phyloP scores from a whole-genome alignment of 2,329 filamentous ascomycete species.

The Magnaporthiopsis rhizophila region DNA sequence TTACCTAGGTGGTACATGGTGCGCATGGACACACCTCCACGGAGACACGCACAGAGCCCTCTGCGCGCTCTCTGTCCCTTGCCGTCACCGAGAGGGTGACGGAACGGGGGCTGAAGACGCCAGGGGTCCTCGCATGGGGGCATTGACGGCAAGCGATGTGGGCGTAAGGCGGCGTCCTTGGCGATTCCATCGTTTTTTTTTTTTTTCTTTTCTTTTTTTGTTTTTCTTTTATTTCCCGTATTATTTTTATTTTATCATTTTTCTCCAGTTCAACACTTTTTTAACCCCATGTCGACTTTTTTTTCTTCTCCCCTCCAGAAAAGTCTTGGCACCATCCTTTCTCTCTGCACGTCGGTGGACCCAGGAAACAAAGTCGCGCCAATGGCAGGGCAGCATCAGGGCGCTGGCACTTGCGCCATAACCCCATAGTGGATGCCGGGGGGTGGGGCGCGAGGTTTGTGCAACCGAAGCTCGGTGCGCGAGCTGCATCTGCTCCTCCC shows the following conservation, averaged over 20 bases:
- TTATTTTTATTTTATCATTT: neutral
- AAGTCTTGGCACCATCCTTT: neutral
- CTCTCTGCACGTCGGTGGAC: neutral
- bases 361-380: neutral
- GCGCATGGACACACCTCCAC: neutral
- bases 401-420: neutral
- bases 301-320: neutral
- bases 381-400: neutral
- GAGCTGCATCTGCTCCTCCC: neutral
- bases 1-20: neutral
- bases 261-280: neutral
- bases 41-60: neutral
- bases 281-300: neutral
- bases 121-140: neutral
- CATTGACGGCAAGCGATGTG: neutral
- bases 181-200: neutral
- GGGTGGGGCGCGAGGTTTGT: neutral
- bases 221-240: neutral
- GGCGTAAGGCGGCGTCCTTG: neutral
- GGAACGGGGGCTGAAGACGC: neutral
- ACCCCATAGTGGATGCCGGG: neutral
- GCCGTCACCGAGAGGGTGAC: neutral
- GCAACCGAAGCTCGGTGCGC: neutral
- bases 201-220: neutral
- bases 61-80: neutral